Conservation (phyloP, 1,139 yeast genomes). For the Taphrina populina region DNA sequence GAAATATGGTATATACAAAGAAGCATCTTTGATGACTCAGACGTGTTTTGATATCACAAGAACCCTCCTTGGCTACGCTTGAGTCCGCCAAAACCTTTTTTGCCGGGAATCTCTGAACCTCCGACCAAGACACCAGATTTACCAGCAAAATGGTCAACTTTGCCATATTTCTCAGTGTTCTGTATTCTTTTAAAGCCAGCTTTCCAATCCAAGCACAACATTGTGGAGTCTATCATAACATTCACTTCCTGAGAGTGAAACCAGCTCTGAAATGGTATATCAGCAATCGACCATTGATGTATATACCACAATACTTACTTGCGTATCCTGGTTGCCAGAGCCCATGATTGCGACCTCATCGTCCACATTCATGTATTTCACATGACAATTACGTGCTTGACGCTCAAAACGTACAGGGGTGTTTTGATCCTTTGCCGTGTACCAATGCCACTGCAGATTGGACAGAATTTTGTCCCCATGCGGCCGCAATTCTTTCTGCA, state of each 20-base stretch:
- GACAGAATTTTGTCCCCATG: neutral
- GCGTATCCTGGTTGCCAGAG: conserved; percentile 14
- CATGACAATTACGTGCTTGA: conserved; percentile 26
- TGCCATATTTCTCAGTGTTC: conserved; percentile 14
- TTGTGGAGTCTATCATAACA: conserved; percentile 17
- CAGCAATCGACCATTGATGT: neutral
- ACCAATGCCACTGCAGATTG: conserved; percentile 20
- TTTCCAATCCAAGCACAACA: conserved; percentile 12
- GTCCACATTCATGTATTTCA: conserved; percentile 20
- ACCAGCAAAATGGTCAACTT: conserved; percentile 8
- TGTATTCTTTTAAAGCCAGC: conserved; percentile 17
- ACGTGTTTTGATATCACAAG: neutral
- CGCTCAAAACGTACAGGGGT: conserved; percentile 9
- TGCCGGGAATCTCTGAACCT: conserved; percentile 6
- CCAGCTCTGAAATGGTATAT: conserved; percentile 1
- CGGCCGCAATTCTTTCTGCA: conserved; percentile 9
- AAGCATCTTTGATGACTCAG: too few relatives aligned
- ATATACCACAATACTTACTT: neutral
- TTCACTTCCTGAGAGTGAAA: conserved; percentile 24
- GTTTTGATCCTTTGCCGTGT: conserved; percentile 20
- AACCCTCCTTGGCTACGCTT: conserved; percentile 17
- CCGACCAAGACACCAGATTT: neutral
- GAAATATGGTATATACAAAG: too few relatives aligned
- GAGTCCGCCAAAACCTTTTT: conserved; percentile 15
- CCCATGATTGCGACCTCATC: conserved; percentile 28